A percentile compares a stretch with the other conserved stretches of the same genome.
These are phyloP conservation scores for Pythium grandisporangium DNA, from an alignment of 352 stramenopile genomes.

Conservation along the genomic window DNA sequence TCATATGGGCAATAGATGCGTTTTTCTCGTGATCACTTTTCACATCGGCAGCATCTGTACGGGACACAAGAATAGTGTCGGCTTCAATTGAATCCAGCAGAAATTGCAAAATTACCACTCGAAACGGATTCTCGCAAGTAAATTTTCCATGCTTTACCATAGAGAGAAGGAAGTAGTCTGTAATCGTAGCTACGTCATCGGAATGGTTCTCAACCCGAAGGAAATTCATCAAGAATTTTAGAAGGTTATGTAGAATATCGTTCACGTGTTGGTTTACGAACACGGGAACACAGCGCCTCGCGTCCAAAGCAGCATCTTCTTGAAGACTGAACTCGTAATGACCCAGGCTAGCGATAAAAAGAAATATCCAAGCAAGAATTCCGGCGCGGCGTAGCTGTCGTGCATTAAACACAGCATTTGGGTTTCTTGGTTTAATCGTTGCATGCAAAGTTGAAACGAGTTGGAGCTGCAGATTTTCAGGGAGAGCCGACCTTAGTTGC, in stretches of 20 bases:
- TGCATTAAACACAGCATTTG: conserved; percentile 72
- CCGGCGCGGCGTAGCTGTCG: conserved; percentile 46
- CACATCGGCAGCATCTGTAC: background rate
- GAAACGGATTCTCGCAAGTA: conserved; percentile 5
- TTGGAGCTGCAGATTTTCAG: conserved; percentile 33
- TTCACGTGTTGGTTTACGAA: conserved; percentile 27
- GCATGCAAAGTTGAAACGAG: conserved; percentile 35
- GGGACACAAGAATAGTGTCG: background rate
- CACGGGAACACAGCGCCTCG: conserved; percentile 42
- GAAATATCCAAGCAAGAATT: conserved; percentile 45
- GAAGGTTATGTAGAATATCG: conserved; percentile 32
- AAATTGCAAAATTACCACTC: conserved; percentile 11
- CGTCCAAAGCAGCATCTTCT: conserved; percentile 14
- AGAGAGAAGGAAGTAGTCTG: conserved; percentile 41
- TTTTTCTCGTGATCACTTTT: conserved; percentile 5
- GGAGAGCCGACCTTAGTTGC: conserved; percentile 29
- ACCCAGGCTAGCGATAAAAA: conserved; percentile 44
- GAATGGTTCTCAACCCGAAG: conserved; percentile 50
- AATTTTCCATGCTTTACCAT: conserved; percentile 12
- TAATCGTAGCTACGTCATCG: conserved; percentile 31
- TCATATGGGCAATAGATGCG: conserved; percentile 1
- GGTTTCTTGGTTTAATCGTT: conserved; percentile 37
- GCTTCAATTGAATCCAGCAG: too few species aligned
- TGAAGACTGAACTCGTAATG: conserved; percentile 26
- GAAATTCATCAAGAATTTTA: conserved; percentile 32